Conservation (phyloP, 2,329 filamentous ascomycete species). For the Sporothrix pallida region DNA sequence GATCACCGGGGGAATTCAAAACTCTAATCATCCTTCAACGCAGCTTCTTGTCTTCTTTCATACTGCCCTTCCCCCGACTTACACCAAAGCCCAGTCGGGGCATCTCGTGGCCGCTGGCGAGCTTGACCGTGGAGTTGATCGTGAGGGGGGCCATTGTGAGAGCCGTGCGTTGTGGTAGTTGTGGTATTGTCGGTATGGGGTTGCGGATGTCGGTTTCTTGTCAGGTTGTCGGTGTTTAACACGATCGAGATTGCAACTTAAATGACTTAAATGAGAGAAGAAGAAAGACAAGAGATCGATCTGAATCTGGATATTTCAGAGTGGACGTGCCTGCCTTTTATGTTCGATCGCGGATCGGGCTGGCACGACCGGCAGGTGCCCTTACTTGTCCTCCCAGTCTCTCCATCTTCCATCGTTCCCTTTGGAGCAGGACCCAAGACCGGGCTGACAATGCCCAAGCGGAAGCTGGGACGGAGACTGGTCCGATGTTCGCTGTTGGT, state of each 20-base stretch:
- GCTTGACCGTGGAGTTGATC: conserved; percentile 56
- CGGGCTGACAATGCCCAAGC: too few species aligned
- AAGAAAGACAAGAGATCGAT: neutral
- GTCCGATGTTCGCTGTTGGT: too few species aligned
- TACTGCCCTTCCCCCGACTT: conserved; percentile 40
- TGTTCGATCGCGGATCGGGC: too few species aligned
- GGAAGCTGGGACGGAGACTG: too few species aligned
- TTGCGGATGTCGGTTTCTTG: neutral
- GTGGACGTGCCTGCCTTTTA: too few species aligned
- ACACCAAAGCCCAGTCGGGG: conserved; percentile 62
- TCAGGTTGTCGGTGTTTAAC: neutral
- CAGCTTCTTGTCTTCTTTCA: neutral
- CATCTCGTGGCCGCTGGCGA: conserved; percentile 61
- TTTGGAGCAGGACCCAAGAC: too few species aligned
- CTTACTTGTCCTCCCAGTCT: too few species aligned
- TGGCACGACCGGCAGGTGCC: too few species aligned
- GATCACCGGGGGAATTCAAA: neutral
- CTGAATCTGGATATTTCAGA: too few species aligned
- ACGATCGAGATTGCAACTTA: neutral
- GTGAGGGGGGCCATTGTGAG: conserved; percentile 55
- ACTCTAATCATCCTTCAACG: too few species aligned
- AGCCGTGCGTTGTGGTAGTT: neutral
- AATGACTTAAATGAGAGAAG: too few species aligned
- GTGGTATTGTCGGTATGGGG: neutral
- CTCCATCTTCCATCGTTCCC: too few species aligned